These are phyloP conservation scores for Carex littledalei DNA, from an alignment of 176 grass and related monocot genomes.

Conservation along the genomic window DNA sequence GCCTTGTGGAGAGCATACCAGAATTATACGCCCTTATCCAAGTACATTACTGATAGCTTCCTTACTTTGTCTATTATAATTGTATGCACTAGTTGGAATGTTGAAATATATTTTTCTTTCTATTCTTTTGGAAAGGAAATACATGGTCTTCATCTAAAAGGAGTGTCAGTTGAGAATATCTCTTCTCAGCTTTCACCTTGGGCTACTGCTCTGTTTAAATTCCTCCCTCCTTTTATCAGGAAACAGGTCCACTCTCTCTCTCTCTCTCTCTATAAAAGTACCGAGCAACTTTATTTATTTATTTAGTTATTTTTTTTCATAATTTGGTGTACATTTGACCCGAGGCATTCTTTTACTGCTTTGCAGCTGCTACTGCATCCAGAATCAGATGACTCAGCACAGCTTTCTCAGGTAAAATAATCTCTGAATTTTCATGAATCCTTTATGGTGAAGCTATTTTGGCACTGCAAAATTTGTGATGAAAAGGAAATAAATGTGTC, in stretches of 20 bases:
- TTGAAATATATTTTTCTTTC: too few relatives aligned
- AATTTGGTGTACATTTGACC: constrained; percentile 4
- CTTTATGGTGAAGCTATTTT: not conserved
- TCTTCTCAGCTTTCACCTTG: constrained; percentile 99
- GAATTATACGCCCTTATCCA: too few relatives aligned
- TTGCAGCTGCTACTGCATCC: constrained; percentile 82
- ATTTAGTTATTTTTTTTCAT: too few relatives aligned
- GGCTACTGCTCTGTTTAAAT: constrained; percentile 97
- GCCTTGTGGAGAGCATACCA: too few relatives aligned
- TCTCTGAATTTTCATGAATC: constrained; percentile 11
- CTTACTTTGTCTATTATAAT: too few relatives aligned
- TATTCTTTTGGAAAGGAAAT: too few relatives aligned
- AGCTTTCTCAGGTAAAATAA: constrained; percentile 80
- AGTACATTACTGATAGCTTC: too few relatives aligned
- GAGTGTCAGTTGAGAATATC: too few relatives aligned
- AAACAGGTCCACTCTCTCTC: constrained; percentile 53
- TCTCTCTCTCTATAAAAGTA: constrained; percentile 7
- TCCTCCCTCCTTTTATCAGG: constrained; percentile 91
- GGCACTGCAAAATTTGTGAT: not conserved
- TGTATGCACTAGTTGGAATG: too few relatives aligned
- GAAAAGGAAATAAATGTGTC: not conserved
- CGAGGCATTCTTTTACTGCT: constrained; percentile 24
- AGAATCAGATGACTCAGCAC: constrained; percentile 96
- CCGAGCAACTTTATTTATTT: not conserved
- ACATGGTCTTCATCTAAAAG: too few relatives aligned